Evolutionary conservation across 2,329 filamentous ascomycete genomes (phyloP).

Genomic region (Phaeosphaeria sp.): DNA sequence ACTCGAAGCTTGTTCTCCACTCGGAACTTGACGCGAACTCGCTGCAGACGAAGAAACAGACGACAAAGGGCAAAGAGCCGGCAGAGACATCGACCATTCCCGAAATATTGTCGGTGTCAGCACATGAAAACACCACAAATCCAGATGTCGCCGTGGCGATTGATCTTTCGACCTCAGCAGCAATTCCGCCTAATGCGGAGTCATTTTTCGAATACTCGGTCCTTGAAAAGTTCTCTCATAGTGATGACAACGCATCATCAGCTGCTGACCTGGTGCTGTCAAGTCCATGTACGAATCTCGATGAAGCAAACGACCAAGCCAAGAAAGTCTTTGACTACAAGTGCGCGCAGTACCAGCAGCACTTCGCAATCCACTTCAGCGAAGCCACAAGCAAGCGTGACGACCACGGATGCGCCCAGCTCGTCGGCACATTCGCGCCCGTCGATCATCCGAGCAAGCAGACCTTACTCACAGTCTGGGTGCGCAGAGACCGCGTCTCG

Average conservation of each 20-base stretch:
- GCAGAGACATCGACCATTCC: too few relatives aligned
- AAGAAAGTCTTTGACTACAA: conserved; percentile 12
- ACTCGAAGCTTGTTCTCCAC: too few relatives aligned
- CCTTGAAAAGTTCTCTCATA: conserved; percentile 22
- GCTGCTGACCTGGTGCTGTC: conserved; percentile 6
- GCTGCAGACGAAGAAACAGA: too few relatives aligned
- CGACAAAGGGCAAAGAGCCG: too few relatives aligned
- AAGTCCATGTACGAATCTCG: conserved; percentile 15
- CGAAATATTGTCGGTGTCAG: too few relatives aligned
- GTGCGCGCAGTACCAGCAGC: conserved; percentile 7
- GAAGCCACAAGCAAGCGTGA: conserved; percentile 11
- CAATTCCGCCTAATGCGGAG: conserved; percentile 10
- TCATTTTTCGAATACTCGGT: conserved; percentile 35
- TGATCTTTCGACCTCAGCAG: not conserved
- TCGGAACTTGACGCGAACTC: too few relatives aligned
- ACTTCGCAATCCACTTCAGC: conserved; percentile 7
- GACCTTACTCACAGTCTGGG: conserved; percentile 23
- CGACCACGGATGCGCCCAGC: conserved; percentile 15
- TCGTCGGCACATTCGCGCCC: conserved; percentile 9
- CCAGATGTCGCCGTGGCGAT: not conserved
- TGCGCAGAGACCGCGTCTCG: conserved; percentile 21
- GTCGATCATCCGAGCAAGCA: conserved; percentile 17
- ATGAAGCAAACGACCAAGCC: conserved; percentile 24
- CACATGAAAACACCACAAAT: too few relatives aligned
- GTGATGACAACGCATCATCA: conserved; percentile 3